Evolutionary conservation across 2,329 filamentous ascomycete genomes (phyloP), one percentile per base, ranked within the genome.

Genomic region (Helicocarpus griseus): DNA sequence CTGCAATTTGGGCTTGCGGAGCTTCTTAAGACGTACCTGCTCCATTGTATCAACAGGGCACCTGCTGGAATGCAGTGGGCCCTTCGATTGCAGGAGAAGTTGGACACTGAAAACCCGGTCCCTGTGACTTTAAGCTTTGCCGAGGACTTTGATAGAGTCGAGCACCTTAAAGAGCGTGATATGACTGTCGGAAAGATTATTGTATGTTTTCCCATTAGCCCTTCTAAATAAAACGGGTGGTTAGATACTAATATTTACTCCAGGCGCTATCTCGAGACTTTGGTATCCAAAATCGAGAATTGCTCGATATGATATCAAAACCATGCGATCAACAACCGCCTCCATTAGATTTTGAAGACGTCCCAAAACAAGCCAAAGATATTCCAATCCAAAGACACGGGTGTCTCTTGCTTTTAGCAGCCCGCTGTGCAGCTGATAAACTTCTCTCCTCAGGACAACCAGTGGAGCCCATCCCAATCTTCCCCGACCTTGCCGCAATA

Each of bases 1-100:
- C 60, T 82, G n/a, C 80, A 83, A 55, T 80, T 81, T 17, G 82
- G 82, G 53, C 62, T 82, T 11, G 77, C 82, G 2, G 80, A 83
- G 57, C 62, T 82, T 9, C 63, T 82, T 6, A 82, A 85, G 57
- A 78, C 81, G 22, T 84, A 82, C 53, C 64, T 82, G 46, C 62
- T 79, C 53, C 66, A 62, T 44, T 63, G 69, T 35, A 64, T 65
- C 0, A 51, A 61, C 19, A 63, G 65, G 11, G 58, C 65, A 41
- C 66, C 69, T 13, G 63, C 67, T 0, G 70, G 68, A 1, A 65
- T 75, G 68, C 68, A 67, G 11, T 73, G 71, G 69, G 65, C 72
- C 0, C 60, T 69, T 43, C 64, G 80, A 33, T 66, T 83, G 55
- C 79, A 80, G 63, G 80, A 84, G 58, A 77, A 77, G 55, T 63